Evolutionary conservation across 768 basidiomycete genomes (phyloP), one percentile per base, ranked within the genome.

Genomic region (Trametes cingulata): DNA sequence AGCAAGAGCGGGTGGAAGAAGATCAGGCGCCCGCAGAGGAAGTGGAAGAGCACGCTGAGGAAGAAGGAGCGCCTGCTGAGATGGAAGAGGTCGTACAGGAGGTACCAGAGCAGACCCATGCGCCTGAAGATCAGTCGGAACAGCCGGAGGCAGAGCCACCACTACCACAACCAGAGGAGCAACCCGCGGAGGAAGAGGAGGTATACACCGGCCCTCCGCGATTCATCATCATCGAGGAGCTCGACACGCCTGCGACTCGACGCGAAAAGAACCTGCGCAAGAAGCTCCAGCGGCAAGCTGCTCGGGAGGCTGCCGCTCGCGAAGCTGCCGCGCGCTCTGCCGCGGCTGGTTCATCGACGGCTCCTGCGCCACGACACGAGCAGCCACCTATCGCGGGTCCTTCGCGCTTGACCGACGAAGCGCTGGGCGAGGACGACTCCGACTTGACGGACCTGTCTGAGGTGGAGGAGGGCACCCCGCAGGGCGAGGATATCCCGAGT

Each of bases 191-290:
- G 20, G 39, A 27, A 43, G 37, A 53, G 29, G 46, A 62, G 15
- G 58, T 65, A 61, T 41, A 72, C 66, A 63, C 70, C 42, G 60
- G 69, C 8, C 73, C 79, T n/a, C 74, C 75, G 43, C 81, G 82
- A n/a, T 78, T 73, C 57, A 77, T 86, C 47, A 81, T 89, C 55
- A 82, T 91, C 56, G 88, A 91, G 67, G 83, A 84, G 60, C 76
- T 91, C 22, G 90, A 90, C 66, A 86, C 90, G 6, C 89, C 89
- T 36, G 80, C 80, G 3, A 86, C 82, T 40, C 82, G 89, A 4
- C 78, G 82, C 50, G 79, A 83, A 71, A 88, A 86, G 72, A 77
- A 76, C 19, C 70, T 74, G 58, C 77, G 78, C 8, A 76, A 73
- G 51, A 85, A 81, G 67, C 78, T 67, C n/a, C 72, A 75, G 56